Base-by-base conservation (phyloP, 2,329 filamentous ascomycete species). In the Diaporthe destruens region DNA sequence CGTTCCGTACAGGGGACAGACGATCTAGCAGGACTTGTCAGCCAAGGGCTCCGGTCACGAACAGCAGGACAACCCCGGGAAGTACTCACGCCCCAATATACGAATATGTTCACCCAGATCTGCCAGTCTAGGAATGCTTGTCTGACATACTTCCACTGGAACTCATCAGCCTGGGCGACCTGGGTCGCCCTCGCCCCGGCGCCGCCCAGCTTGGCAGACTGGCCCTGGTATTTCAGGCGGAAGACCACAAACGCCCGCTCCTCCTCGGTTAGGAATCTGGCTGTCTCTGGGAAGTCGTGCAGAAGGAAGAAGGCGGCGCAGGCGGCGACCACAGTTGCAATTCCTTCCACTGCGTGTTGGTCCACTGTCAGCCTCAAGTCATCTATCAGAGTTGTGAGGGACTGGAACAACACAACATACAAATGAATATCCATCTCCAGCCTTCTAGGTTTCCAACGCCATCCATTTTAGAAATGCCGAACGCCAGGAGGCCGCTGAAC, bases 211-310 rank as follows among this genome's bases (percentile, higher is more conserved):
- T 69, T 59, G 54, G 75, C 56, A 6, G 65, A 73, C 71, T 85
- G 83, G 7, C 82, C 83, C 84, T 97, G 94, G 23, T 87, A 87
- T 73, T 90, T 91, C 29, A 97, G 84, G 0, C 94, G 88, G 20
- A 89, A 88, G 2, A 94, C 84, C 0, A 96, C 92, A 59, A 94
- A 91, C 0, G 87, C 88, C 3, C 92, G 88, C 77, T 97, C 94
- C 44, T 90, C 88, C 11, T 90, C 87, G 0, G 89, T 91, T 29
- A 97, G 86, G 79, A 97, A 97, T 0, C 77, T 87, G 0, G 94
- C 93, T 32, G 93, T 90, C 75, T 94, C 93, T 0, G 95, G 95
- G 76, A 94, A 97, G 77, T 97, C 94, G 76, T 93, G 88, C 0
- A 97, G 89, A 75, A 91, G 85, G 84, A 90, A 95, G 81, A 92